Evolutionary conservation across 768 basidiomycete species (phyloP).

Genomic region (Dendrothele bispora): DNA sequence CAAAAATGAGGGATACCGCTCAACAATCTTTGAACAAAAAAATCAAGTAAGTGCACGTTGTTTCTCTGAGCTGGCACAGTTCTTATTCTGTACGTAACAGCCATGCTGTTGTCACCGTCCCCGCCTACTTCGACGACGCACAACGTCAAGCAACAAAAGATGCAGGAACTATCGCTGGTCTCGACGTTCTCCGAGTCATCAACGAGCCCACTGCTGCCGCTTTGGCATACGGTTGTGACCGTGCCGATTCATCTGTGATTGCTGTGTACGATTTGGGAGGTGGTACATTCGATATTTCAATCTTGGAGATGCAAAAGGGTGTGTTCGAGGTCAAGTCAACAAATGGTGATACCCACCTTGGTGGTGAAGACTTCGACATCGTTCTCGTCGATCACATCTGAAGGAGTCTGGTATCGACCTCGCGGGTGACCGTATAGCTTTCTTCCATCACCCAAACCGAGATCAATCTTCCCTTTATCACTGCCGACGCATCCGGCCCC

Average conservation of each 20-base stretch:
- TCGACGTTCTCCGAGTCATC: conserved; percentile 97
- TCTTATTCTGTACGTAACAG: conserved; percentile 32
- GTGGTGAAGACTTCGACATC: conserved; percentile 95
- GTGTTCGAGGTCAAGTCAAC: conserved; percentile 99
- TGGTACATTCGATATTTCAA: conserved; percentile 99
- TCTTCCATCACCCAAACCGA: conserved; percentile 95
- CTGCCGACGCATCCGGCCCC: conserved; percentile 90
- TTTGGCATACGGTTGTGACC: conserved; percentile 95
- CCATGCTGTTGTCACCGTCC: conserved; percentile 91
- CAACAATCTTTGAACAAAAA: conserved; percentile 91
- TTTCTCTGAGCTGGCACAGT: background rate
- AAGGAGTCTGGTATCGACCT: conserved; percentile 86
- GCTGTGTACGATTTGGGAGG: conserved; percentile 99
- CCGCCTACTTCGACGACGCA: conserved; percentile 99
- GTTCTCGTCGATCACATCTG: conserved; percentile 81
- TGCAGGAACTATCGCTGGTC: conserved; percentile 95
- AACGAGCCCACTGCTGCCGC: conserved; percentile 99
- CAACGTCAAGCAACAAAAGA: conserved; percentile 99
- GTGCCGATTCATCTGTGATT: conserved; percentile 80
- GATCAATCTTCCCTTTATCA: conserved; percentile 97
- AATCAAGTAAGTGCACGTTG: conserved; percentile 73
- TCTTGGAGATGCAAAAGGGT: conserved; percentile 99
- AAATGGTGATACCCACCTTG: conserved; percentile 98
- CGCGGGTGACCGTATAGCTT: conserved; percentile 83
- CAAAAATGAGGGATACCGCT: conserved; percentile 96